These are phyloP conservation scores for Epichloe hybrida DNA, from an alignment of 2,329 filamentous ascomycete species.

Conservation along the genomic window DNA sequence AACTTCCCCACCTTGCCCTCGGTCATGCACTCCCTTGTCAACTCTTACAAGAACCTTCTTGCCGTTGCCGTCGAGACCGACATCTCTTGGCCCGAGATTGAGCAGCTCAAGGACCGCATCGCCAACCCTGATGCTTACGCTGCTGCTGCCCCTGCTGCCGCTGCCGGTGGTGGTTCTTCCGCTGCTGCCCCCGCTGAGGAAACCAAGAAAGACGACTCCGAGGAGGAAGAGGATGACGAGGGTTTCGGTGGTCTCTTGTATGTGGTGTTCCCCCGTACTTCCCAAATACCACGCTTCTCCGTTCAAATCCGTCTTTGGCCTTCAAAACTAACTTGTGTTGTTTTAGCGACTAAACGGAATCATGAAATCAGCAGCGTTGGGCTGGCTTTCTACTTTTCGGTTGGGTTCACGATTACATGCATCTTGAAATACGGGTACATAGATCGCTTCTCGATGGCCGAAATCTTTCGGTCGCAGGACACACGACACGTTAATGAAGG, in stretches of 20 bases:
- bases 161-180: constrained; percentile 31
- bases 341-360: constrained; percentile 37
- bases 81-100: constrained; percentile 87
- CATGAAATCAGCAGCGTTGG: constrained; percentile 23
- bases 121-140: constrained; percentile 98
- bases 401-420: constrained; percentile 30
- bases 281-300: not conserved
- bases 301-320: not conserved
- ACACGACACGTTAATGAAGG: constrained; percentile 16
- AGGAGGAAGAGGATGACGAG: constrained; percentile 54
- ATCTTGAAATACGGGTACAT: constrained; percentile 29
- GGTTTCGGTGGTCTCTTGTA: constrained; percentile 74
- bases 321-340: constrained; percentile 23
- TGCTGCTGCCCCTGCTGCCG: constrained; percentile 58
- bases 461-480: constrained; percentile 18
- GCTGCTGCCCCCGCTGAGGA: constrained; percentile 43
- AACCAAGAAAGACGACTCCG: constrained; percentile 53
- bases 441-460: constrained; percentile 32
- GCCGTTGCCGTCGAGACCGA: constrained; percentile 84
- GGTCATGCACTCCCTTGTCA: constrained; percentile 91
- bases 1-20: constrained; percentile 95
- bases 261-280: constrained; percentile 13
- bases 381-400: constrained; percentile 27
- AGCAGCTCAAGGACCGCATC: constrained; percentile 98
- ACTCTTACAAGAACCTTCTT: constrained; percentile 94